Evolutionary conservation across 352 stramenopile species (phyloP).

Genomic region (Pythium volutum): DNA sequence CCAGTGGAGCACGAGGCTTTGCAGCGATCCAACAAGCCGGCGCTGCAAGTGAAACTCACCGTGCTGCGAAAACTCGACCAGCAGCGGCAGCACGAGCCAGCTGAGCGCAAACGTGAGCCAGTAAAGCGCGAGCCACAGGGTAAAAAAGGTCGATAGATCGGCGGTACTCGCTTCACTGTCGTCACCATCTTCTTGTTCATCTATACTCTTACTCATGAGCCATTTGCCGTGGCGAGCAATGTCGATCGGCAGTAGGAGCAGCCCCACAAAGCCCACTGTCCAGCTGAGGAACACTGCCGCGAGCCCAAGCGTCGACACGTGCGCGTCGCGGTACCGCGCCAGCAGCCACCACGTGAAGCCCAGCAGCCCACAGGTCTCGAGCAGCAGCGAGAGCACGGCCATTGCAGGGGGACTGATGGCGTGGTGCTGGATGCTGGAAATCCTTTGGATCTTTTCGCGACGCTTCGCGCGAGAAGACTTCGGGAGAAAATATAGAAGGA

Average conservation of each 20-base stretch:
- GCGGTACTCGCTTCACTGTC: background rate
- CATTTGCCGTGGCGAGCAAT: constrained; percentile 35
- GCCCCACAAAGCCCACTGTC: constrained; percentile 52
- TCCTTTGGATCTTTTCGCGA: background rate
- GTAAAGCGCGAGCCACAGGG: constrained; percentile 55
- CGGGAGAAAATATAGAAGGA: too few species aligned
- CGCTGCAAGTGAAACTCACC: constrained; percentile 54
- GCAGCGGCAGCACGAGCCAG: constrained; percentile 59
- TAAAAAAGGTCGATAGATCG: constrained; percentile 26
- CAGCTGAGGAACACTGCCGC: constrained; percentile 55
- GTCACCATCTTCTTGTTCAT: background rate
- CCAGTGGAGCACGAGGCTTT: constrained; percentile 53
- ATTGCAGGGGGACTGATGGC: constrained; percentile 19
- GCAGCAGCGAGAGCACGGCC: constrained; percentile 37
- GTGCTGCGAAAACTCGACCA: constrained; percentile 58
- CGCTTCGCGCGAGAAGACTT: background rate
- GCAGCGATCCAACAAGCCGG: constrained; percentile 36
- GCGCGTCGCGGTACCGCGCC: constrained; percentile 47
- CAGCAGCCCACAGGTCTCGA: constrained; percentile 43
- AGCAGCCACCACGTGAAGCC: constrained; percentile 63
- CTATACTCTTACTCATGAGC: background rate
- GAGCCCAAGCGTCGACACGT: constrained; percentile 35
- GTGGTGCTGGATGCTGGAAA: background rate
- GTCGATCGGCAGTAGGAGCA: constrained; percentile 65
- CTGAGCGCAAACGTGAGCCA: constrained; percentile 65